Percentiles rank a stretch among this genome's conserved stretches.
Conservation (phyloP, 2,329 filamentous ascomycete genomes). For the Neurospora sp. region DNA sequence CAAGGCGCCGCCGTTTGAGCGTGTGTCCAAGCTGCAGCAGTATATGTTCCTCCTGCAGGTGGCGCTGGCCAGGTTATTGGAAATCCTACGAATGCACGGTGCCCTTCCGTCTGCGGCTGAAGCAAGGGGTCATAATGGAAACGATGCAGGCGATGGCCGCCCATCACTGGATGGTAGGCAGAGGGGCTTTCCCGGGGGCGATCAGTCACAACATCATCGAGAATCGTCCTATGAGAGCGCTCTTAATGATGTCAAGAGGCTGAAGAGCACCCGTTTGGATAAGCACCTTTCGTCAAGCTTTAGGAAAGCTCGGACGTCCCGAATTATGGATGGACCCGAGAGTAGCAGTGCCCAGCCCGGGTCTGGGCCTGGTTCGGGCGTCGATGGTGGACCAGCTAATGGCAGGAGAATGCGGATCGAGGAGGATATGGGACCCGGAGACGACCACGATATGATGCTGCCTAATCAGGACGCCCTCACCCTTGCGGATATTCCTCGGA, state of each 20-base stretch:
- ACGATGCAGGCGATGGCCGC: constrained; percentile 53
- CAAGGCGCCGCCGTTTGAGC: constrained; percentile 47
- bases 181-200: constrained; percentile 53
- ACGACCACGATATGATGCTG: constrained; percentile 59
- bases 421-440: constrained; percentile 46
- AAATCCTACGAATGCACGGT: constrained; percentile 75
- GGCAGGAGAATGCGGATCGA: constrained; percentile 43
- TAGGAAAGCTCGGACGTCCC: constrained; percentile 78
- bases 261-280: constrained; percentile 88
- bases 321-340: constrained; percentile 83
- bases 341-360: constrained; percentile 58
- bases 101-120: constrained; percentile 67
- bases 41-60: constrained; percentile 90
- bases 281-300: constrained; percentile 90
- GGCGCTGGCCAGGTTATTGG: constrained; percentile 77
- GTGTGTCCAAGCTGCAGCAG: constrained; percentile 79
- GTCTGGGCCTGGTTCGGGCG: constrained; percentile 54
- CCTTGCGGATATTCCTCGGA: constrained; percentile 89
- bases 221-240: constrained; percentile 88
- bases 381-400: constrained; percentile 36
- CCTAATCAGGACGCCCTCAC: constrained; percentile 86
- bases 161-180: constrained; percentile 53
- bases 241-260: constrained; percentile 82
- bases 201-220: constrained; percentile 51
- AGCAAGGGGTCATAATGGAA: constrained; percentile 57